These are phyloP conservation scores for Trypanosoma boissoni DNA, from an alignment of 208 protist species.

Conservation along the genomic window DNA sequence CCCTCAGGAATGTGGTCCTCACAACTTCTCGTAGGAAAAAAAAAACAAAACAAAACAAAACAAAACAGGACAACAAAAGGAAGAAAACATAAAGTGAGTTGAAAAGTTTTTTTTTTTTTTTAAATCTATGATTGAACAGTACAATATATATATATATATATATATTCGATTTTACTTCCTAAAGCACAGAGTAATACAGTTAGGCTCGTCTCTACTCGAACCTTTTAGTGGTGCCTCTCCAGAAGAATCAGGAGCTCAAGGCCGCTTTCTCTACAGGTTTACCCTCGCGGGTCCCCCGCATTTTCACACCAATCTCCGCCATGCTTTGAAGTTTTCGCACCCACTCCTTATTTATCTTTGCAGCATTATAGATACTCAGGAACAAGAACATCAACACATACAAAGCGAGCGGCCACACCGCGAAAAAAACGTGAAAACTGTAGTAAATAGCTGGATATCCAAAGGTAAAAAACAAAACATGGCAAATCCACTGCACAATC, in stretches of 20 bases:
- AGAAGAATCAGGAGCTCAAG: not conserved
- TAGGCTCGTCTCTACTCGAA: too few species aligned
- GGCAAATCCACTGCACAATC: constrained; percentile 43
- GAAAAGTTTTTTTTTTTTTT: not conserved
- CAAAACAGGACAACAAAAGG: not conserved
- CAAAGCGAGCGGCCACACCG: constrained; percentile 43
- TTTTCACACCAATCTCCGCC: constrained; percentile 34
- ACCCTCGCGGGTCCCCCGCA: constrained; percentile 13
- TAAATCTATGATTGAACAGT: too few species aligned
- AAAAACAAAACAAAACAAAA: constrained; percentile 4
- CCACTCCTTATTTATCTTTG: constrained; percentile 48
- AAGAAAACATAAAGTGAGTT: constrained; percentile 10
- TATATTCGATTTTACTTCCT: too few species aligned
- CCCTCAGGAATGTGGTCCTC: not conserved
- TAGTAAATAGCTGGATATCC: constrained; percentile 44
- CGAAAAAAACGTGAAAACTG: constrained; percentile 40
- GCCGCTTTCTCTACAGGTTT: not conserved
- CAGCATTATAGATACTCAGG: constrained; percentile 56
- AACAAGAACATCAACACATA: constrained; percentile 33
- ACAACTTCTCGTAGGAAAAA: not conserved
- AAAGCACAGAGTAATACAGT: too few species aligned
- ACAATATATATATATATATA: too few species aligned
- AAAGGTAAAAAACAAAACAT: constrained; percentile 47
- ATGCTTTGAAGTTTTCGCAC: constrained; percentile 49
- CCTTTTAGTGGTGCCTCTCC: not conserved